Conservation (phyloP, 495 filamentous ascomycete genomes). For the Aspergillus incahuasiensis region DNA sequence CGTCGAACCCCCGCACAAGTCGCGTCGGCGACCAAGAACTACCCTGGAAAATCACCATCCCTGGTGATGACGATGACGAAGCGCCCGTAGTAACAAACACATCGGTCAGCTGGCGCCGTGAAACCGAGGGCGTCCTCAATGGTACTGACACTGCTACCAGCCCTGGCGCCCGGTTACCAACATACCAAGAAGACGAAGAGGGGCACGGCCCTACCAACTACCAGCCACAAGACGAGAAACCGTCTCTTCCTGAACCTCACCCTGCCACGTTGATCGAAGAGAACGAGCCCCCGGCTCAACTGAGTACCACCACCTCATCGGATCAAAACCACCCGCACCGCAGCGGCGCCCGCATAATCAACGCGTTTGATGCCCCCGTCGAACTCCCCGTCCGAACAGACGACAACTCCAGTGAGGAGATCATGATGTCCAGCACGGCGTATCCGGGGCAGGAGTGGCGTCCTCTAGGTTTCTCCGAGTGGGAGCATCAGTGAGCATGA, state of each 20-base stretch:
- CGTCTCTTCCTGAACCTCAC: neutral
- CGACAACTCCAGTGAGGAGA: conserved; percentile 51
- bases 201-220: neutral
- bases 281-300: neutral
- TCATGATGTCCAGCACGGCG: conserved; percentile 69
- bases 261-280: neutral
- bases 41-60: conserved; percentile 29
- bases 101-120: conserved; percentile 2
- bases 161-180: conserved; percentile 5
- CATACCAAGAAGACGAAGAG: conserved; percentile 18
- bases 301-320: conserved; percentile 1
- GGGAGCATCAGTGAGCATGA: conserved; percentile 22
- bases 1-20: conserved; percentile 19
- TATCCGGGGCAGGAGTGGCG: conserved; percentile 85
- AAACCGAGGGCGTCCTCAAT: conserved; percentile 11
- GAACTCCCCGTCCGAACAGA: conserved; percentile 36
- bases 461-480: conserved; percentile 40
- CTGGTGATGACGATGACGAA: conserved; percentile 17
- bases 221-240: conserved; percentile 5
- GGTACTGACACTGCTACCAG: neutral
- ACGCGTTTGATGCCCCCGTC: conserved; percentile 23
- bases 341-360: conserved; percentile 19
- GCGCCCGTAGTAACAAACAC: neutral
- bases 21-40: conserved; percentile 29
- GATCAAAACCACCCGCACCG: conserved; percentile 20